Evolutionary conservation across 352 stramenopile genomes (phyloP), one percentile per base, ranked within the genome.

Genomic region (Globisporangium okanoganense): DNA sequence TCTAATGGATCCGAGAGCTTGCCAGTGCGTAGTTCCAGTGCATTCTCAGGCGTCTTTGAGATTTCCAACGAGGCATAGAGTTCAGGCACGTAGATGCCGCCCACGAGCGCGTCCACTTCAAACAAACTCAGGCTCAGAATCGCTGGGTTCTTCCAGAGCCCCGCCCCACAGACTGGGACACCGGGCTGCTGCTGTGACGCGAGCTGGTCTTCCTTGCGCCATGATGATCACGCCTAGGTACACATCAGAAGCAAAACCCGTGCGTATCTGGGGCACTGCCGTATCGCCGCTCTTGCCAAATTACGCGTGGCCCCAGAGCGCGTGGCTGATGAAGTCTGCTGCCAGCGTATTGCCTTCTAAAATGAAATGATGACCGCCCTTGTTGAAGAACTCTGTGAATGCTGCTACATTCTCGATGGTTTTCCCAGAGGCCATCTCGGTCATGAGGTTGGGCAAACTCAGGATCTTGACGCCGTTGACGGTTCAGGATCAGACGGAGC

Each of bases 271-370:
- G 44, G 87, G 79, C 2, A 75, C 56, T 5, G 61, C 45, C 6
- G 77, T 85, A 57, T 91, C 82, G 1, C 82, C 79, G 41, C 75
- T 81, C 64, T 91, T 91, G 66, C 89, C 82, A 22, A 74, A 72
- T 55, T 91, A 91, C 35, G 78, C 73, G 56, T 86, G 71, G 6
- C 82, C 82, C 77, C 77, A 88, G 50, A 87, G 72, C 0, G 70
- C 78, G 8, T 75, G 65, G 0, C 73, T 72, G 45, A 89, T 64
- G 51, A 80, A 78, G 47, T 91, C 82, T 5, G 79, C 77, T 2
- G 76, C 64, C 16, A 89, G 64, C 10, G 74, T 82, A 48, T 75
- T 71, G 27, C 79, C 82, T 3, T 91, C 79, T 0, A 65, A 58
- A 0, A 67, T 62, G 58, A 68, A 85, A 18, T 83, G 69, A 18